Base-by-base conservation (phyloP, 2,329 filamentous ascomycete genomes). In the Cladosporium austrohemisphaericum region DNA sequence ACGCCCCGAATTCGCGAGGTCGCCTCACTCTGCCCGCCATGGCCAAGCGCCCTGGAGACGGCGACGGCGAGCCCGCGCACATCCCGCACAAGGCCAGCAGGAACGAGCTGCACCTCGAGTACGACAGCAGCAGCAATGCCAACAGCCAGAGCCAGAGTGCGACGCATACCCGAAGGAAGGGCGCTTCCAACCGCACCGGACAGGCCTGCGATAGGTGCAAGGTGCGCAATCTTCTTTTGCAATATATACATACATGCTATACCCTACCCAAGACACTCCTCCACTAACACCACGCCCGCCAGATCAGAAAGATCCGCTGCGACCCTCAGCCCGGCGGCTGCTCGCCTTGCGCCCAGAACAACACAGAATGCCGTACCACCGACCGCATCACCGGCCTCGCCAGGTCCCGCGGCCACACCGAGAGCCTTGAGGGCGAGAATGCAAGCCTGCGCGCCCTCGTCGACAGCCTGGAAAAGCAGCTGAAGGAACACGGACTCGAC, bases 141-240 rank as follows among this genome's bases (percentile, higher is more conserved):
- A 31, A 22, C 41, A 50, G 4, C n/a, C 31, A 33, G 19, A 6
- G 31, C 7, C 19, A 18, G 32, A 43, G 16, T 33, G 51, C 29
- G 51, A 41, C 26, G 52, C 50, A 48, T 46, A 46, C 46, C 50
- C 55, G 60, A 38, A 78, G 79, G 67, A 75, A 75, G 59, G 68
- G 80, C 47, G 68, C 71, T 50, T 79, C 76, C 47, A 76, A 76
- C 54, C 73, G 81, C 50, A 94, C 88, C 0, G 88, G 88, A 8
- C 88, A 94, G 71, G 88, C 88, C 25, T 94, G 88, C 75, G 88
- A 94, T 69, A 78, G 89, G 49, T 94, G 89, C 77, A 93, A 92
- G 78, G 85, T 88, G 68, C 59, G 76, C 61, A 5, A 19, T n/a
- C 13, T n/a, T 35, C 7, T 18, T 11, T 25, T 40, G 25, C 7